Base-by-base conservation (phyloP, 2,329 filamentous ascomycete genomes). In the Cladosporium austrohemisphaericum region DNA sequence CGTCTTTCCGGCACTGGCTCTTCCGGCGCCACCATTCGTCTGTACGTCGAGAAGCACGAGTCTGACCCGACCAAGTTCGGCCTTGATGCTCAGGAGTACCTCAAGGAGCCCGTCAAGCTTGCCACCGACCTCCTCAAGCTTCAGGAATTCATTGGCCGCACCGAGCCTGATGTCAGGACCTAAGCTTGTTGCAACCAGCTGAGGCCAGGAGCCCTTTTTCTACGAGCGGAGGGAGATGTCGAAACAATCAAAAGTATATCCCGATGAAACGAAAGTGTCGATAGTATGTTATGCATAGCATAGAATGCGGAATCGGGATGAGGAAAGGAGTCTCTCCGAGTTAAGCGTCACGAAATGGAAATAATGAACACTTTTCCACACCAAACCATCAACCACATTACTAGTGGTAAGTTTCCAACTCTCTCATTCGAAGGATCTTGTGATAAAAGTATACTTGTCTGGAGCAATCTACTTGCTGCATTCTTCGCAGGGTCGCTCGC, bases 11-110 rank as follows among this genome's bases (percentile, higher is more conserved):
- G 93, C 43, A 98, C 93, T 16, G 93, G 93, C 57, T 94, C 88
- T 61, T 94, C 88, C 41, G 93, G 93, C 50, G 93, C 93, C 40
- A 98, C 93, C 25, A 97, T 98, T 67, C 87, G 93, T 55, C 78
- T 98, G 59, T 98, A 98, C 72, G 85, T 98, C 59, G 93, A 98
- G 81, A 92, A 93, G 77, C 88, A 97, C 76, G 91, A 88, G 70
- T 80, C 75, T 56, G 89, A 97, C 65, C 76, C 83, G 54, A 83
- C 80, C 54, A 90, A 83, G 52, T 94, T 93, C 65, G 80, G 76
- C 51, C 69, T 86, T 64, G 88, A 94, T 68, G 90, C 91, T 11
- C 93, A 98, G 73, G 90, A 92, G 51, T 98, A 95, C 76, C 79
- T 98, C 62, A 86, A 88, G 76, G 86, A 88, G 51, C 89, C 94